Evolutionary conservation across 768 basidiomycete genomes (phyloP), one percentile per base, ranked within the genome.

Genomic region (Auriscalpium orientale): DNA sequence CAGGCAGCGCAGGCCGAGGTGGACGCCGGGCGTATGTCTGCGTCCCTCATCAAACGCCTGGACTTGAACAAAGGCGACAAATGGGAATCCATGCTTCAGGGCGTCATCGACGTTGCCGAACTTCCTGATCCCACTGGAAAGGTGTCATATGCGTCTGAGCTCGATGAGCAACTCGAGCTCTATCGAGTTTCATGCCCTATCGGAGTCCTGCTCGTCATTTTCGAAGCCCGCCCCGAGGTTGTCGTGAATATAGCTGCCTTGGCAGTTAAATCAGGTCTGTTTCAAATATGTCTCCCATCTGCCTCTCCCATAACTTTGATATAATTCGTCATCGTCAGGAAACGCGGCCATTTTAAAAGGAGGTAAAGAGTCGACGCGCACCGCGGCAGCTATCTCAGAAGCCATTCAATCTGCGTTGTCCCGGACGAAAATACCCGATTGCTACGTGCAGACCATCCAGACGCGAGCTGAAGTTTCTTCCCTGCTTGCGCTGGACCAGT

Each of bases 341-440:
- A 99, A 99, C 68, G 88, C 94, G 20, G 95, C 95, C 9, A 98
- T 99, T 56, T 73, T 98, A 34, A 98, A 99, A 71, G 95, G 97
- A 10, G 97, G 97, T 7, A 98, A 95, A 68, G 97, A 99, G 68
- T 98, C 95, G 4, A 81, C 81, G 49, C 75, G 83, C 55, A 97
- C 97, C 1, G 80, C 92, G 3, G 69, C 76, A 6, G 74, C 93
- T 28, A 80, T 99, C 36, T 82, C 92, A 2, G 73, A 81, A 59
- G 83, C 91, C 47, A 98, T 98, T 62, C 82, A 88, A 15, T 69
- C 77, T 12, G 94, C 91, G 1, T 74, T 98, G 28, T 72, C 81
- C 2, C 81, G 79, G 48, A 91, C 94, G 0, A 71, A 80, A 2
- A 74, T 98, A 5, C 90, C 92, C 0, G 73, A 73, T 10, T 80